These are phyloP conservation scores for Myxozyma neotropica DNA, from an alignment of 805 yeast species.

Conservation along the genomic window DNA sequence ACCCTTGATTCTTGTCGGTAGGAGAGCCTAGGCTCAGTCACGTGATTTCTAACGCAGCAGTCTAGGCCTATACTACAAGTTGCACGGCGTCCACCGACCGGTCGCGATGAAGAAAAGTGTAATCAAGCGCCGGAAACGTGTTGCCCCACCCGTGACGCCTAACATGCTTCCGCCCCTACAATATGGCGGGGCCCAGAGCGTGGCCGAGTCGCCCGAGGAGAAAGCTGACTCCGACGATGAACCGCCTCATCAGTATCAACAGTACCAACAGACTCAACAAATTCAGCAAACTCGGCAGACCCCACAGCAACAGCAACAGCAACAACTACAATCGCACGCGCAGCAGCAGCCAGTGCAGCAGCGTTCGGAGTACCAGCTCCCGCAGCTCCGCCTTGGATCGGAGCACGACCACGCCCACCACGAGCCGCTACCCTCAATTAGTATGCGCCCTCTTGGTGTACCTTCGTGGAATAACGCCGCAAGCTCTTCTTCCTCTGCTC, in stretches of 20 bases:
- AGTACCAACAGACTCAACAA: not conserved
- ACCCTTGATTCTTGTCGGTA: too few species aligned
- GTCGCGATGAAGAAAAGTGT: conserved; percentile 70
- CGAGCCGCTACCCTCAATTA: conserved; percentile 2
- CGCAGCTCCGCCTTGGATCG: conserved; percentile 7
- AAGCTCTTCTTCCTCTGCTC: not conserved
- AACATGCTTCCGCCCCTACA: conserved; percentile 24
- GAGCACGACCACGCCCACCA: conserved; percentile 5
- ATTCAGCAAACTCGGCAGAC: not conserved
- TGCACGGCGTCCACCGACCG: conserved; percentile 79
- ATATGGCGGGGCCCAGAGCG: not conserved
- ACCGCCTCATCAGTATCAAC: not conserved
- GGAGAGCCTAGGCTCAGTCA: not conserved
- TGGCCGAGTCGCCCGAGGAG: conserved; percentile 1
- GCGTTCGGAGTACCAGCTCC: conserved; percentile 7
- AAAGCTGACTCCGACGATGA: conserved; percentile 19
- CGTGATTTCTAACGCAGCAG: conserved; percentile 13
- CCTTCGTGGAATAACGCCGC: conserved; percentile 10
- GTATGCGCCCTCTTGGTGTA: conserved; percentile 2
- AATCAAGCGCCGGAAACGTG: conserved; percentile 72
- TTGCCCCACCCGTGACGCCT: conserved; percentile 35
- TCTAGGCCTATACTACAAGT: conserved; percentile 58
- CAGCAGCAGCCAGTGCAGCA: conserved; percentile 15
- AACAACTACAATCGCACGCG: not conserved
- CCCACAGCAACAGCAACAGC: conserved; percentile 1